Conservation (phyloP, 257 asterid genomes). For the Hygrophila difformis region DNA sequence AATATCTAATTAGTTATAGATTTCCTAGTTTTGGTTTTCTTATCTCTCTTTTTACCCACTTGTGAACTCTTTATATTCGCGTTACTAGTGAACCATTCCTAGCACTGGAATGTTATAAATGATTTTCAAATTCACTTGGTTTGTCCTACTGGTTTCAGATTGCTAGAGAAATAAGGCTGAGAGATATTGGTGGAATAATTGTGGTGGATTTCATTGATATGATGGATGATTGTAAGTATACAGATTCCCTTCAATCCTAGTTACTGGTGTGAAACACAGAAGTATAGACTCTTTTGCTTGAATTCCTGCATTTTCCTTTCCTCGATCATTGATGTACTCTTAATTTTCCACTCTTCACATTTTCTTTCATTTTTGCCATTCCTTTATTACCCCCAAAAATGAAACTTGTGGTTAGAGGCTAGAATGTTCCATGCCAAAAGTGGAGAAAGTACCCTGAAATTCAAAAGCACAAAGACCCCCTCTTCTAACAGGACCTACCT, state of each 20-base stretch:
- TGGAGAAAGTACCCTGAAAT: conserved; percentile 1
- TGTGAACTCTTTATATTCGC: no score
- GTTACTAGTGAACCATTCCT: neutral
- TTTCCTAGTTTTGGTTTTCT: no score
- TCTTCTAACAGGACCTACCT: conserved; percentile 13
- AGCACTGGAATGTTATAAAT: no score
- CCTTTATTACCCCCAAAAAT: no score
- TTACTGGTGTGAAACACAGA: neutral
- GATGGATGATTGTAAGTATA: conserved; percentile 85
- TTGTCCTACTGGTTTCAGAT: conserved; percentile 46
- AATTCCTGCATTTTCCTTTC: neutral
- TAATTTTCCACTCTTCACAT: no score
- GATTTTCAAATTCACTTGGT: conserved; percentile 5
- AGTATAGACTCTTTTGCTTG: neutral
- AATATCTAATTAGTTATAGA: no score
- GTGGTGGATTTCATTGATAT: conserved; percentile 98
- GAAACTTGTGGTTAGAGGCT: no score
- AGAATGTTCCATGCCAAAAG: no score
- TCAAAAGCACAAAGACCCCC: conserved; percentile 3
- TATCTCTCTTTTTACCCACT: neutral
- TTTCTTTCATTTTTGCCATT: no score
- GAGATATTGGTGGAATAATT: conserved; percentile 96
- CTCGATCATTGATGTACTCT: conserved; percentile 1
- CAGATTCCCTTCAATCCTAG: conserved; percentile 1
- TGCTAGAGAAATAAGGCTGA: conserved; percentile 92